Percentiles rank a stretch among this genome's conserved stretches.
These are phyloP conservation scores for Blastomyces parvus DNA, from an alignment of 2,329 filamentous ascomycete genomes.

Conservation along the genomic window DNA sequence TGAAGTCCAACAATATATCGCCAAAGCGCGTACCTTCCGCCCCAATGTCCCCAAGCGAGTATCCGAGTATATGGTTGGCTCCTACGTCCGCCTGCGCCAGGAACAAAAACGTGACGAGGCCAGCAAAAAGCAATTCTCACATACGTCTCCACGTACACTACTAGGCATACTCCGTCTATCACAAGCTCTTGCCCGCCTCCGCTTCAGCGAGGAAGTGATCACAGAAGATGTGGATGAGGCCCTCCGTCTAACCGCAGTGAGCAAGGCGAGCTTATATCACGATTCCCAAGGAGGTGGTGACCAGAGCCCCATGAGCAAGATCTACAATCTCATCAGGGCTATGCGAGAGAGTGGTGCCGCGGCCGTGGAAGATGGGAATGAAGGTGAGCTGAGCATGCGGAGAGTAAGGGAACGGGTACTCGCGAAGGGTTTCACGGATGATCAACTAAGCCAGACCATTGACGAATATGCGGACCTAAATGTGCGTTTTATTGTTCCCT, in stretches of 20 bases:
- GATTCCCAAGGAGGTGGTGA: conserved; percentile 57
- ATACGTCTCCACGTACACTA: conserved; percentile 88
- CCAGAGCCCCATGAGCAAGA: conserved; percentile 74
- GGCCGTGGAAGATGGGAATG: conserved; percentile 62
- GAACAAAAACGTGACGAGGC: conserved; percentile 86
- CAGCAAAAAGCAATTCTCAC: conserved; percentile 82
- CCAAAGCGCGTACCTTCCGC: conserved; percentile 79
- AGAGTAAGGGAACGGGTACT: conserved; percentile 85
- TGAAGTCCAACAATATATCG: conserved; percentile 93
- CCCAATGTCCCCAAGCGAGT: conserved; percentile 76
- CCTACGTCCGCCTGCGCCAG: conserved; percentile 89
- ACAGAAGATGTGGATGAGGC: conserved; percentile 95
- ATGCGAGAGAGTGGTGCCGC: conserved; percentile 78
- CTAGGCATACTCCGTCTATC: conserved; percentile 87
- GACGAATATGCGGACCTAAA: conserved; percentile 82
- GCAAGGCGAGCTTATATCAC: conserved; percentile 78
- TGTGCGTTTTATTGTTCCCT: conserved; percentile 53
- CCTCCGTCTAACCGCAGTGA: conserved; percentile 79
- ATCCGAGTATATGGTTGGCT: conserved; percentile 93
- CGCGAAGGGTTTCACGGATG: conserved; percentile 91
- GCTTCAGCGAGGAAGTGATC: conserved; percentile 75
- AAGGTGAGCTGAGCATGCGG: conserved; percentile 71
- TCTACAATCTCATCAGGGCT: conserved; percentile 86
- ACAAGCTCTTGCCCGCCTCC: conserved; percentile 83
- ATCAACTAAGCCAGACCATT: conserved; percentile 78